phyloP scores from a whole-genome alignment of 306 rosid genomes.

The Pterocarpus santalinus region DNA sequence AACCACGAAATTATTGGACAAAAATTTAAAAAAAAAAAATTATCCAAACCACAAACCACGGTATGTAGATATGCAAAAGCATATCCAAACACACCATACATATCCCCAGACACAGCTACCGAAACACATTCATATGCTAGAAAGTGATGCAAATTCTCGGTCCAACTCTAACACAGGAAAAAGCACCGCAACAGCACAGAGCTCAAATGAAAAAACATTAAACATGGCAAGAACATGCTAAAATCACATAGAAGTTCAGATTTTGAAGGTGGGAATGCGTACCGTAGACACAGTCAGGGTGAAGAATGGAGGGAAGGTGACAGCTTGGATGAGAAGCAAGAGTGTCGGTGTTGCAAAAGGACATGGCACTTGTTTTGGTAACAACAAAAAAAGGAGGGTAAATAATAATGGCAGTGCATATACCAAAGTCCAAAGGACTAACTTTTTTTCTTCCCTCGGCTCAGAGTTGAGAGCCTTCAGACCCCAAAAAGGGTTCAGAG shows the following conservation, averaged over 20 bases:
- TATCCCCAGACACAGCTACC: neutral
- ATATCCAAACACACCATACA: too few species aligned
- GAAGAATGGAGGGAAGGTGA: constrained; percentile 37
- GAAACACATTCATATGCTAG: neutral
- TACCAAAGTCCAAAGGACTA: constrained; percentile 46
- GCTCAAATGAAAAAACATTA: neutral
- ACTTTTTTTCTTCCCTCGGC: neutral
- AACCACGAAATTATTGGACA: too few species aligned
- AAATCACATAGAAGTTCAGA: neutral
- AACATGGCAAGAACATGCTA: neutral
- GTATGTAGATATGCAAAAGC: too few species aligned
- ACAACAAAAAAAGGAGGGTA: neutral
- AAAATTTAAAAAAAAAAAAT: too few species aligned
- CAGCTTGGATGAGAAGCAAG: constrained; percentile 43
- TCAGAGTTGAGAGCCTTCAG: neutral
- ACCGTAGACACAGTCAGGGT: constrained; percentile 44
- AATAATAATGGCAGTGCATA: constrained; percentile 40
- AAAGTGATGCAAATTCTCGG: constrained; percentile 16
- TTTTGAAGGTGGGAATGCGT: constrained; percentile 23
- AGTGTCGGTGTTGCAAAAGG: constrained; percentile 75
- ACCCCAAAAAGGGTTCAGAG: constrained; percentile 49
- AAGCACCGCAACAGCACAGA: neutral
- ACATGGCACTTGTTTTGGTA: neutral
- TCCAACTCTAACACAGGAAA: neutral
- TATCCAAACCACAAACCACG: too few species aligned